These are phyloP conservation scores for Paecilomyces dactylethromorphus DNA, from an alignment of 2,329 filamentous ascomycete genomes.

Conservation along the genomic window DNA sequence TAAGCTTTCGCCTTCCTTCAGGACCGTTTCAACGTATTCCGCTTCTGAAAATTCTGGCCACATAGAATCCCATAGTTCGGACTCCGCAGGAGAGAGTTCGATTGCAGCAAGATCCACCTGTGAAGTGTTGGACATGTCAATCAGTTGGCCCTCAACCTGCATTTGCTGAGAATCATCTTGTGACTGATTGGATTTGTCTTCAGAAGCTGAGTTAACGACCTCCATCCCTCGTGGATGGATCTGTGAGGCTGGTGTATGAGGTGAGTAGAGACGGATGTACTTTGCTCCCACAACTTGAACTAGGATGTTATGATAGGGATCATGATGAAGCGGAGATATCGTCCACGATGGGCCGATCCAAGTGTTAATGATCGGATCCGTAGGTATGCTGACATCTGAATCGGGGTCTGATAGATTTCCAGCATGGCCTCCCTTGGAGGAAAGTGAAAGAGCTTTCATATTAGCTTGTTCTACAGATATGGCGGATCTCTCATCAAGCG, in stretches of 20 bases:
- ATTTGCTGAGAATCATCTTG: conserved; percentile 1
- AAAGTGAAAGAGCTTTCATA: conserved; percentile 4
- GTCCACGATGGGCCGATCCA: conserved; percentile 89
- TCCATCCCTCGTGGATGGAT: conserved; percentile 36
- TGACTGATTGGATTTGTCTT: neutral
- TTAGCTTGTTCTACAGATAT: neutral
- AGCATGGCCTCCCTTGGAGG: conserved; percentile 4
- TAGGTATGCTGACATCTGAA: conserved; percentile 10
- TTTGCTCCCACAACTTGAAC: conserved; percentile 85
- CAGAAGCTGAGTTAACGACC: conserved; percentile 16
- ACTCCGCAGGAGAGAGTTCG: conserved; percentile 45
- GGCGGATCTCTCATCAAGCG: neutral
- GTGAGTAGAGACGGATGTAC: conserved; percentile 83
- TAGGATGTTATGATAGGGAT: conserved; percentile 89
- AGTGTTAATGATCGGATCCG: conserved; percentile 68
- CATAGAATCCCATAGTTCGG: conserved; percentile 34
- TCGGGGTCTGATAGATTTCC: conserved; percentile 7
- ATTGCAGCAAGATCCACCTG: conserved; percentile 66
- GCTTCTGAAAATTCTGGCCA: conserved; percentile 54
- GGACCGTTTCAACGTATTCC: conserved; percentile 65
- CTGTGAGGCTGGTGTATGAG: conserved; percentile 46
- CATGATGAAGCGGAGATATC: conserved; percentile 87
- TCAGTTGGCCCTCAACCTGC: conserved; percentile 20
- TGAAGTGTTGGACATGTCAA: conserved; percentile 93
- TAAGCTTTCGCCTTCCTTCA: conserved; percentile 74